phyloP scores from a whole-genome alignment of 805 yeast species.

The Candida peoriensis region DNA sequence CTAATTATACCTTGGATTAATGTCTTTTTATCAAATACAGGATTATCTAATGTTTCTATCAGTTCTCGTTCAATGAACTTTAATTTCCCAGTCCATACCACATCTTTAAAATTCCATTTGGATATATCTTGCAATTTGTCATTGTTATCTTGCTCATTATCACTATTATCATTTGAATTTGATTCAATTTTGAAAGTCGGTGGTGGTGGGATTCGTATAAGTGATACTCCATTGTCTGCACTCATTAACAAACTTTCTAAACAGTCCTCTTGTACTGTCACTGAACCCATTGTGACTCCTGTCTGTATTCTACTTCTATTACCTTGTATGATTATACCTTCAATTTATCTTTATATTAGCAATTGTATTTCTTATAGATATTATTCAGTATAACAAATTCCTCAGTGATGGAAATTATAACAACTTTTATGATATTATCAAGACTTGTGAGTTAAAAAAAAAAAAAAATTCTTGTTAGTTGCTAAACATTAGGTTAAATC shows the following conservation, averaged over 20 bases:
- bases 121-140: slow-evolving; percentile 10
- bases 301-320: too few relatives aligned
- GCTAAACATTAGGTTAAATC: too few relatives aligned
- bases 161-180: neutral
- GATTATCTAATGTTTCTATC: slow-evolving; percentile 1
- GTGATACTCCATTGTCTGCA: neutral
- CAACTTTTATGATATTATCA: too few relatives aligned
- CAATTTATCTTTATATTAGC: too few relatives aligned
- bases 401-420: too few relatives aligned
- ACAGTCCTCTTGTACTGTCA: neutral
- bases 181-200: neutral
- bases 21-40: neutral
- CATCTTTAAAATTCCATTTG: slow-evolving; percentile 29
- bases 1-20: slow-evolving; percentile 8
- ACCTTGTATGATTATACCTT: too few relatives aligned
- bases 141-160: neutral
- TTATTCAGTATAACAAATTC: too few relatives aligned
- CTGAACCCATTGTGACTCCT: neutral
- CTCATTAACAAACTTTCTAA: slow-evolving; percentile 1
- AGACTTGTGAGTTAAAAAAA: too few relatives aligned
- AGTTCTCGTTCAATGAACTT: slow-evolving; percentile 24
- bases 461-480: too few relatives aligned
- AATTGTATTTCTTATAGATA: too few relatives aligned
- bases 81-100: slow-evolving; percentile 32
- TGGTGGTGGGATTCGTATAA: slow-evolving; percentile 13